A percentile compares a stretch with the other conserved stretches of the same genome.
phyloP scores from a whole-genome alignment of 768 basidiomycete species.

The Pulveroboletus sp. region DNA sequence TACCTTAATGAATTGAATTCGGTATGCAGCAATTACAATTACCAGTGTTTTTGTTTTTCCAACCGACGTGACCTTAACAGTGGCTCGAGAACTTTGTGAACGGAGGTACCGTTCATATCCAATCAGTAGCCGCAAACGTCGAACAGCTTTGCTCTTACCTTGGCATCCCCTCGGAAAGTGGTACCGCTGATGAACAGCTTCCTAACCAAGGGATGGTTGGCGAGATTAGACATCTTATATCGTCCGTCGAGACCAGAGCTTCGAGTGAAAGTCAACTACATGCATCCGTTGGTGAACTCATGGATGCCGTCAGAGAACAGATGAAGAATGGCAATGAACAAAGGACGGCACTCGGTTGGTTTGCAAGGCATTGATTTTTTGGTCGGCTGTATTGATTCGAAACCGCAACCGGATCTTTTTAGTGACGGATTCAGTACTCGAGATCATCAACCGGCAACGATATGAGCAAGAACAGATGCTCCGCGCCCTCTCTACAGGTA shows the following conservation, averaged over 20 bases:
- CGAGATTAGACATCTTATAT: conserved; percentile 35
- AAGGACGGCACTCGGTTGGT: conserved; percentile 37
- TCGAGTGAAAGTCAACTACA: conserved; percentile 31
- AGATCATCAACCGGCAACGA: conserved; percentile 65
- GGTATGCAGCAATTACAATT: conserved; percentile 37
- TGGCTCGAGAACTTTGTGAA: conserved; percentile 86
- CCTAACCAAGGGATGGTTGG: conserved; percentile 29
- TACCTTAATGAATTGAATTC: conserved; percentile 78
- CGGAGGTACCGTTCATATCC: conserved; percentile 71
- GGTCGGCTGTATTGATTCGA: conserved; percentile 11
- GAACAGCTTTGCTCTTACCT: conserved; percentile 58
- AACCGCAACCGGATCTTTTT: conserved; percentile 4
- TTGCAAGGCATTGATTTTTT: conserved; percentile 2
- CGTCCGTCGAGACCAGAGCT: conserved; percentile 31
- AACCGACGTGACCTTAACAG: conserved; percentile 30
- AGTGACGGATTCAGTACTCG: conserved; percentile 59
- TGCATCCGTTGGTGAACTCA: conserved; percentile 35
- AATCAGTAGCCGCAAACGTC: conserved; percentile 55
- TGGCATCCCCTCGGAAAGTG: conserved; percentile 34
- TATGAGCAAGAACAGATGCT: conserved; percentile 73
- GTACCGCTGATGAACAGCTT: conserved; percentile 5
- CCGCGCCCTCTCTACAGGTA: conserved; percentile 63
- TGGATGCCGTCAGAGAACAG: conserved; percentile 41
- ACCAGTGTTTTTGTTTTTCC: neutral
- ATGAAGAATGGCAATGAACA: conserved; percentile 38